These are phyloP conservation scores for Phlebiopsis flavidoalba DNA, from an alignment of 768 basidiomycete species.

Conservation along the genomic window DNA sequence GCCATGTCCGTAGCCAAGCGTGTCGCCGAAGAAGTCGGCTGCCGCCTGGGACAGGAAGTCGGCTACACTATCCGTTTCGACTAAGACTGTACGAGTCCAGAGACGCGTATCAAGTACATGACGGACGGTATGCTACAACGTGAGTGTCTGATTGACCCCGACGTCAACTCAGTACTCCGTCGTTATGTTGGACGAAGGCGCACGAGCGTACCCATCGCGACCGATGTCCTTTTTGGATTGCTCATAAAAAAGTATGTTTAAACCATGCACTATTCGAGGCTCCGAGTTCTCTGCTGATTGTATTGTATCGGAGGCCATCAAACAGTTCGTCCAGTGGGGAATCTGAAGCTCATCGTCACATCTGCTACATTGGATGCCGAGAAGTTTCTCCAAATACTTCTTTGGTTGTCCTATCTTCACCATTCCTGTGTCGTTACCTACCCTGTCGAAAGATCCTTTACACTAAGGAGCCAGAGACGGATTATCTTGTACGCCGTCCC, in stretches of 20 bases:
- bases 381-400: constrained; percentile 99
- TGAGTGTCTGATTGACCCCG: constrained; percentile 94
- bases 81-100: constrained; percentile 98
- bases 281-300: constrained; percentile 14
- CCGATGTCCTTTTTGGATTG: constrained; percentile 95
- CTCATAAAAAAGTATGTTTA: constrained; percentile 82
- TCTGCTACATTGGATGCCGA: constrained; percentile 99
- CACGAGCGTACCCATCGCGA: constrained; percentile 98
- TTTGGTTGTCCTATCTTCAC: constrained; percentile 99
- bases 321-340: constrained; percentile 88
- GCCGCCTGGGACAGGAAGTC: constrained; percentile 94
- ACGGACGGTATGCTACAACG: constrained; percentile 99
- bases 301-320: constrained; percentile 75
- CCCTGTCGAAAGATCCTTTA: constrained; percentile 97
- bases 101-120: constrained; percentile 99
- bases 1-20: constrained; percentile 99
- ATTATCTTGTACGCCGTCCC: constrained; percentile 96
- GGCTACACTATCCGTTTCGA: constrained; percentile 99
- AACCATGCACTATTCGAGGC: background rate
- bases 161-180: constrained; percentile 91
- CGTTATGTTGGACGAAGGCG: constrained; percentile 97
- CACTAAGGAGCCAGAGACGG: constrained; percentile 96
- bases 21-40: constrained; percentile 97
- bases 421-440: constrained; percentile 99
- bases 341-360: constrained; percentile 96